Percentiles rank a stretch among this genome's conserved stretches.
Conservation (phyloP, 257 asterid species). For the Haberlea rhodopensis region DNA sequence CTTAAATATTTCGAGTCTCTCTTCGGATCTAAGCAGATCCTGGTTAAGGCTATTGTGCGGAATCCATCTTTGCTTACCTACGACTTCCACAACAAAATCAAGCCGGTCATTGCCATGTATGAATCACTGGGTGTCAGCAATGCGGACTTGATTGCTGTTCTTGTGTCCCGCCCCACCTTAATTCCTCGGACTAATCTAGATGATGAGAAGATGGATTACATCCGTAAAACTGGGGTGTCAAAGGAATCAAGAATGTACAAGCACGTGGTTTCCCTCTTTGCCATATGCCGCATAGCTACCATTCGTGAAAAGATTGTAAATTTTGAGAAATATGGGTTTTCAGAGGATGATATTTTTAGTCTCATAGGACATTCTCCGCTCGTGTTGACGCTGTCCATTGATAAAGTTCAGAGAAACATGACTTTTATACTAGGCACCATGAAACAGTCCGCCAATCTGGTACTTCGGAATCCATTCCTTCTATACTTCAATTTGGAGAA, state of each 20-base stretch:
- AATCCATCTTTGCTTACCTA: no score
- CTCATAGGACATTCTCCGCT: conserved; percentile 69
- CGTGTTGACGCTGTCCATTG: no score
- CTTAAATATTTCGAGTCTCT: conserved; percentile 43
- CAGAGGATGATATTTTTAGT: conserved; percentile 52
- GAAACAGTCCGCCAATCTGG: conserved; percentile 54
- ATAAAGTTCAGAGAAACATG: no score
- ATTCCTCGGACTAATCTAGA: conserved; percentile 57
- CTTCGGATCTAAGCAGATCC: conserved; percentile 55
- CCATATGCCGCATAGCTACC: conserved; percentile 64
- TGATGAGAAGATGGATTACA: conserved; percentile 55
- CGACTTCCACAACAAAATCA: no score
- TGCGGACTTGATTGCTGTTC: conserved; percentile 50
- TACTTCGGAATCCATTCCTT: conserved; percentile 45
- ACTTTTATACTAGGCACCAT: conserved; percentile 51
- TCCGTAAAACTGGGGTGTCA: conserved; percentile 60
- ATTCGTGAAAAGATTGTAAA: conserved; percentile 57
- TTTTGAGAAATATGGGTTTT: conserved; percentile 64
- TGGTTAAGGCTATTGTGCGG: conserved; percentile 61
- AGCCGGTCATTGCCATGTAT: no score
- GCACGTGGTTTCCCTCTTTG: conserved; percentile 63
- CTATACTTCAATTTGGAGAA: conserved; percentile 46
- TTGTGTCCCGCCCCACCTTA: conserved; percentile 66
- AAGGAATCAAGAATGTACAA: conserved; percentile 60
- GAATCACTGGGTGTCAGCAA: no score